phyloP scores from a whole-genome alignment of 176 grass and related monocot species.

The Paspalum notatum region DNA sequence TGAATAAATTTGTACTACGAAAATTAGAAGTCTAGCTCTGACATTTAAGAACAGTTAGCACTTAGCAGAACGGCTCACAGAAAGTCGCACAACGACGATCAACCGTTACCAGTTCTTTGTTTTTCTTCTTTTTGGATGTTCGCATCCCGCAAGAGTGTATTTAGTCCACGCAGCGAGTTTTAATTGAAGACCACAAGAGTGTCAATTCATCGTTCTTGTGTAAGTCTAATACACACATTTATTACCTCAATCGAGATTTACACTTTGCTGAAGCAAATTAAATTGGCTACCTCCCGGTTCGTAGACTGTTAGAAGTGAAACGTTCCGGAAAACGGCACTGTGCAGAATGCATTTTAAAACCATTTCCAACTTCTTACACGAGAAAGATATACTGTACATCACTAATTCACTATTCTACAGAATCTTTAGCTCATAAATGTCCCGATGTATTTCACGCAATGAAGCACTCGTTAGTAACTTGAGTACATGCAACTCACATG shows the following conservation, averaged over 20 bases:
- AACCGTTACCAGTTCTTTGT: too few relatives aligned
- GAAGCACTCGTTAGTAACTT: neutral
- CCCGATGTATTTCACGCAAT: neutral
- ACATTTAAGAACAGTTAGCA: too few relatives aligned
- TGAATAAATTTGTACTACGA: neutral
- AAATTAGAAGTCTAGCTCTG: neutral
- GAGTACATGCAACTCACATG: neutral
- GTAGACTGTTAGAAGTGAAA: too few relatives aligned
- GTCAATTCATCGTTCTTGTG: neutral
- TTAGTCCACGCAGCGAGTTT: neutral
- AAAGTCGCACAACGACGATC: too few relatives aligned
- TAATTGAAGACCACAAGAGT: neutral
- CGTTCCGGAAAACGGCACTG: too few relatives aligned
- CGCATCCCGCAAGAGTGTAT: too few relatives aligned
- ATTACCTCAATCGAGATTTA: too few relatives aligned
- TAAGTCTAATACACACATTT: too few relatives aligned
- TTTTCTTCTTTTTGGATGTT: too few relatives aligned
- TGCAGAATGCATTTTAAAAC: neutral
- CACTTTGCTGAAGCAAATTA: too few relatives aligned
- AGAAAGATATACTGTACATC: neutral
- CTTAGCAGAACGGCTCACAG: too few relatives aligned
- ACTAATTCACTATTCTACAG: neutral
- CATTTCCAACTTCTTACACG: neutral
- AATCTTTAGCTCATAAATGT: neutral
- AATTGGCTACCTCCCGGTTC: too few relatives aligned